Conservation (phyloP, 1,284 basidiomycete species). For the Sanghuangporus weigelae region DNA sequence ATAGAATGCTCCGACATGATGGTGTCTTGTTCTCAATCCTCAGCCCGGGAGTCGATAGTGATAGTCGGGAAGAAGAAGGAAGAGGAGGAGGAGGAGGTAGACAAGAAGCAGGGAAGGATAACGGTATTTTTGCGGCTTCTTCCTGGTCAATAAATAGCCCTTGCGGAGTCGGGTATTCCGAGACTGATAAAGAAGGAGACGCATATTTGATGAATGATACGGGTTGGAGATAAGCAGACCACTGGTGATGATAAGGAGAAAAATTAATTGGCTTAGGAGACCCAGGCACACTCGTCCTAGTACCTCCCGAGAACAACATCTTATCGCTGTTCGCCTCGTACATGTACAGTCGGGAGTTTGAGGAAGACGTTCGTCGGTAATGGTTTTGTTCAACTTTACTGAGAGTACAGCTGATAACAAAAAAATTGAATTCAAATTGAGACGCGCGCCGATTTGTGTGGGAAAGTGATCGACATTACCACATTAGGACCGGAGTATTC, state of each 20-base stretch:
- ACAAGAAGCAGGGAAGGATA: too few relatives aligned
- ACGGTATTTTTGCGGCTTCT: too few relatives aligned
- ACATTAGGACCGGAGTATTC: too few relatives aligned
- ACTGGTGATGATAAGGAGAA: not conserved
- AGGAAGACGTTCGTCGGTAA: not conserved
- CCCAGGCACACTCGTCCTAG: not conserved
- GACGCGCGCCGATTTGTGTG: too few relatives aligned
- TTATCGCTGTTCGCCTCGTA: not conserved
- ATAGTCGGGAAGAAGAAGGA: not conserved
- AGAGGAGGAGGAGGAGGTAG: not conserved
- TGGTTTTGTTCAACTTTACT: not conserved
- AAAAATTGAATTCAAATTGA: too few relatives aligned
- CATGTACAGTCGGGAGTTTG: not conserved
- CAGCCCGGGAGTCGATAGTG: not conserved
- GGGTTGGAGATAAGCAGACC: not conserved
- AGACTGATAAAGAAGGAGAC: too few relatives aligned
- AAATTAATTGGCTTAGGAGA: not conserved
- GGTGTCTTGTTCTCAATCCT: not conserved
- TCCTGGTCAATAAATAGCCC: too few relatives aligned
- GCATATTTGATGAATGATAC: too few relatives aligned
- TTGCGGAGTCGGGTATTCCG: too few relatives aligned
- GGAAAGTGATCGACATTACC: too few relatives aligned
- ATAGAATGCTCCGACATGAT: conserved; percentile 23
- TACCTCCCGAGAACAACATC: not conserved
- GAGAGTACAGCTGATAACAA: too few relatives aligned